A percentile compares a stretch with the other conserved stretches of the same genome.
These are phyloP conservation scores for Pleurotus djamor DNA, from an alignment of 768 basidiomycete species.

Conservation along the genomic window DNA sequence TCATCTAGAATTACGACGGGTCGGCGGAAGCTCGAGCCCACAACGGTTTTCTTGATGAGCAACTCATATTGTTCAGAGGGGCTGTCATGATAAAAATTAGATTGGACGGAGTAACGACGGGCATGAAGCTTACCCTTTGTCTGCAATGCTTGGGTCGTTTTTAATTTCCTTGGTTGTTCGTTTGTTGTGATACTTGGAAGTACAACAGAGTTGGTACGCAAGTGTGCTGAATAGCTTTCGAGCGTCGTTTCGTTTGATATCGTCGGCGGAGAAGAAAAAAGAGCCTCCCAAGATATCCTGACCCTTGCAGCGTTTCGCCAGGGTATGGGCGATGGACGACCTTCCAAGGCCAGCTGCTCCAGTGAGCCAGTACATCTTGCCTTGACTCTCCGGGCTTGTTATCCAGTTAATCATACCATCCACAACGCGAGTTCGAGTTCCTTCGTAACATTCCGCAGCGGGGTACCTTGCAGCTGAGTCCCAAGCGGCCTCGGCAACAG, in stretches of 20 bases:
- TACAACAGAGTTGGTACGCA: constrained; percentile 25
- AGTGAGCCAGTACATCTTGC: constrained; percentile 25
- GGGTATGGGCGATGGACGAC: constrained; percentile 27
- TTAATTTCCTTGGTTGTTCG: background rate
- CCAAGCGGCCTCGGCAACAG: background rate
- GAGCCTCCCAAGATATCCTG: constrained; percentile 22
- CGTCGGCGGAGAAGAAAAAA: constrained; percentile 23
- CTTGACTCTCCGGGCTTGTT: background rate
- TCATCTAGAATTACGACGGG: constrained; percentile 27
- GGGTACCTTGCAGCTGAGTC: background rate
- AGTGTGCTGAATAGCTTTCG: constrained; percentile 24
- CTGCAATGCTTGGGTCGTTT: background rate
- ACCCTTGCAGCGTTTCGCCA: constrained; percentile 13
- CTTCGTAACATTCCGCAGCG: background rate
- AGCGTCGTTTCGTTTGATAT: constrained; percentile 22
- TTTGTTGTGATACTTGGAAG: constrained; percentile 6
- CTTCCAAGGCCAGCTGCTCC: constrained; percentile 32
- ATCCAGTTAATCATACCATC: background rate
- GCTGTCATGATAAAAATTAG: background rate
- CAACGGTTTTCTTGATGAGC: constrained; percentile 25
- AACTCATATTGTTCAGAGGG: constrained; percentile 24
- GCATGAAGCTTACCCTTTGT: background rate
- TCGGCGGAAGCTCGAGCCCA: background rate
- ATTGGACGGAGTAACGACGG: background rate
- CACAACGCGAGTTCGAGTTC: constrained; percentile 4